These are phyloP conservation scores for Diutina catenulata DNA, from an alignment of 1,139 yeast genomes.

Conservation along the genomic window DNA sequence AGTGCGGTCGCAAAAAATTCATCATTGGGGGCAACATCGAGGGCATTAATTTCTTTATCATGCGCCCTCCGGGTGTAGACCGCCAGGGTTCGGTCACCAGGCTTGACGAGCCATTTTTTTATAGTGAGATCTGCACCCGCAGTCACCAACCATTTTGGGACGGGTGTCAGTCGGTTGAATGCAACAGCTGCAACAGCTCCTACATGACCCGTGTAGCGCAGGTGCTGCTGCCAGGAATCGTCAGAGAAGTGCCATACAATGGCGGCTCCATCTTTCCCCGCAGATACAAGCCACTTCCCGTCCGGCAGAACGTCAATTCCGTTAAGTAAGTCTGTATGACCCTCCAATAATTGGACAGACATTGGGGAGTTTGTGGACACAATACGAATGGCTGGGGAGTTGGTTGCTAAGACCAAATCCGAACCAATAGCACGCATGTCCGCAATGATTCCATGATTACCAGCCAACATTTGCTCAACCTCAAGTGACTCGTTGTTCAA, in stretches of 20 bases:
- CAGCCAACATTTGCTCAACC: constrained; percentile 52
- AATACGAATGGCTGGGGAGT: constrained; percentile 81
- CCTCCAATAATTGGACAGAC: constrained; percentile 57
- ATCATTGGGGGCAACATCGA: constrained; percentile 85
- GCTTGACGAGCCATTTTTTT: constrained; percentile 77
- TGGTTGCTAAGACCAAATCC: constrained; percentile 75
- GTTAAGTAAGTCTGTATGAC: constrained; percentile 79
- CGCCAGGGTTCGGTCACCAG: constrained; percentile 36
- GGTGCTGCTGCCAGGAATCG: constrained; percentile 38
- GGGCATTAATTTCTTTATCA: constrained; percentile 85
- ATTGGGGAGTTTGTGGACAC: constrained; percentile 46
- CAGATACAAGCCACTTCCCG: constrained; percentile 86
- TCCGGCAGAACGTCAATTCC: constrained; percentile 66
- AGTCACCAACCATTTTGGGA: constrained; percentile 68
- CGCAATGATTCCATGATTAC: constrained; percentile 93
- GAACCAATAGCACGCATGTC: constrained; percentile 76
- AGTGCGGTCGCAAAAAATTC: constrained; percentile 85
- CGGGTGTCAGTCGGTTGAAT: constrained; percentile 45
- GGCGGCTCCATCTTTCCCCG: constrained; percentile 84
- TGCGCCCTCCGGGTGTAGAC: constrained; percentile 91
- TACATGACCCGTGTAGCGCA: constrained; percentile 73
- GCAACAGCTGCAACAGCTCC: constrained; percentile 79
- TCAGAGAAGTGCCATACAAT: constrained; percentile 63
- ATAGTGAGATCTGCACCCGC: constrained; percentile 86
- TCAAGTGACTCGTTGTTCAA: neutral